Conservation (phyloP, 176 grass and related monocot genomes). For the barley (Hordeum vulgare) region MorexV3_pseudomolecules_assembly NC_058523.1:483111811-483112310, state of each 20-base stretch:
- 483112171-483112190: slow-evolving; percentile 63
- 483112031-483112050: slow-evolving; percentile 74
- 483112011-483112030: slow-evolving; percentile 64
- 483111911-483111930: slow-evolving; percentile 85
- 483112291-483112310: slow-evolving; percentile 90
- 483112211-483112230: slow-evolving; percentile 73
- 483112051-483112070: slow-evolving; percentile 81
- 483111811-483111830: slow-evolving; percentile 65
- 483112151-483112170: slow-evolving; percentile 81
- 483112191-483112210: slow-evolving; percentile 76
- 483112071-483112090: slow-evolving; percentile 96
- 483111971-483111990: slow-evolving; percentile 89
- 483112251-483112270: slow-evolving; percentile 77
- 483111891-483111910: slow-evolving; percentile 77
- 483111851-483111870: slow-evolving; percentile 65
- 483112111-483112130: slow-evolving; percentile 69
- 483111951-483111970: slow-evolving; percentile 88
- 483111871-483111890: slow-evolving; percentile 81
- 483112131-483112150: slow-evolving; percentile 81
- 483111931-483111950: slow-evolving; percentile 86
- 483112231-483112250: slow-evolving; percentile 72
- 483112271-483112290: slow-evolving; percentile 88
- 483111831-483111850: slow-evolving; percentile 78
- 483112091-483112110: slow-evolving; percentile 88
- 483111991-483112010: slow-evolving; percentile 69